phyloP scores from a whole-genome alignment of 345 rosid species.

The Schrenkiella parvula region DNA sequence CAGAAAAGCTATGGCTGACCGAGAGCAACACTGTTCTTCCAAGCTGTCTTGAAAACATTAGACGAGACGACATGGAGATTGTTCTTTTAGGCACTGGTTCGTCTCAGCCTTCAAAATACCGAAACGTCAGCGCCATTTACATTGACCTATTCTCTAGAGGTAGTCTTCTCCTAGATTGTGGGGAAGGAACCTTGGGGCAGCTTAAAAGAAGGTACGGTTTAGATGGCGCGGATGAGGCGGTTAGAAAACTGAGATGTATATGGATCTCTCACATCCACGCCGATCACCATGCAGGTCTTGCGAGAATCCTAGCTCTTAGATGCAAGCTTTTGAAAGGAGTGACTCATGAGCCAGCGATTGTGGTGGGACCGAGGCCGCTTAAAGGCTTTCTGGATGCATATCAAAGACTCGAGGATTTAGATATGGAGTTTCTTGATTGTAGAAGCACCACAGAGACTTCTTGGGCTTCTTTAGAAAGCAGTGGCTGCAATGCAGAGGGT shows the following conservation, averaged over 20 bases:
- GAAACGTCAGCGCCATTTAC: constrained; percentile 77
- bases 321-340: constrained; percentile 60
- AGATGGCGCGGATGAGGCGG: constrained; percentile 65
- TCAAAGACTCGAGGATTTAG: constrained; percentile 85
- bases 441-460: constrained; percentile 61
- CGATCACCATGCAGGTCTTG: constrained; percentile 87
- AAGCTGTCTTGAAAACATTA: constrained; percentile 63
- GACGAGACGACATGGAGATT: constrained; percentile 86
- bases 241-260: constrained; percentile 61
- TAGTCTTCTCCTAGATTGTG: constrained; percentile 81
- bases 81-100: constrained; percentile 95
- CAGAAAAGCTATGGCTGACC: constrained; percentile 44
- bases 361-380: constrained; percentile 74
- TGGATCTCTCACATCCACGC: constrained; percentile 99
- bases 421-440: constrained; percentile 87
- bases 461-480: constrained; percentile 49
- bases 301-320: constrained; percentile 78
- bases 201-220: constrained; percentile 89
- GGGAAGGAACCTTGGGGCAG: constrained; percentile 96
- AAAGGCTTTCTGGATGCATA: constrained; percentile 82
- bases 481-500: constrained; percentile 13
- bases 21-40: constrained; percentile 55
- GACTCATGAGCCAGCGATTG: constrained; percentile 72
- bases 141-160: constrained; percentile 76
- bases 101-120: constrained; percentile 94